phyloP scores from a whole-genome alignment of 1,139 yeast genomes.

The Entelexis sorbosivorans region DNA sequence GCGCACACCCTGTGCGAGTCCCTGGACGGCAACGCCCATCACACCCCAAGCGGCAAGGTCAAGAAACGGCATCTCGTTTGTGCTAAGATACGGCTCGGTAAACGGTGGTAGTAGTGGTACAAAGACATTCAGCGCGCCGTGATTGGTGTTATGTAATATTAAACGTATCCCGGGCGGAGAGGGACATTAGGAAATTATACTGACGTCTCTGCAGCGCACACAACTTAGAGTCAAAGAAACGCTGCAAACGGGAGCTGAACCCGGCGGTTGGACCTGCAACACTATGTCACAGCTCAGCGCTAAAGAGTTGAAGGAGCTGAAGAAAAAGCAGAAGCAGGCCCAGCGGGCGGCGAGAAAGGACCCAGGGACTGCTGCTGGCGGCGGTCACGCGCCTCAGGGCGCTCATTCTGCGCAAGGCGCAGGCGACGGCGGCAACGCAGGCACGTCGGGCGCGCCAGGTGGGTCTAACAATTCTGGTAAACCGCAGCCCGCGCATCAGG shows the following conservation, averaged over 20 bases:
- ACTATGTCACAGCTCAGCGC: not conserved
- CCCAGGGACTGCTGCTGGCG: conserved; percentile 15
- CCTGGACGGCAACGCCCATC: conserved; percentile 30
- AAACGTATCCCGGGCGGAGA: not conserved
- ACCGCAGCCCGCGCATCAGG: not conserved
- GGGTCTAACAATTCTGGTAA: not conserved
- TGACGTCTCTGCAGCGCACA: not conserved
- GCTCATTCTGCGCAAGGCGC: not conserved
- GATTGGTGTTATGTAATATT: conserved; percentile 3
- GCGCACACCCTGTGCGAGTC: conserved; percentile 32
- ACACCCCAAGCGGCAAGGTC: conserved; percentile 31
- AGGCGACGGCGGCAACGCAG: not conserved
- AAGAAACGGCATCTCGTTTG: conserved; percentile 25
- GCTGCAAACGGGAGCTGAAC: not conserved
- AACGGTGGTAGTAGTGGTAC: not conserved
- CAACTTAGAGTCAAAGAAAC: not conserved
- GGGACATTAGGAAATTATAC: not conserved
- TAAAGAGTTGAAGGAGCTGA: conserved; percentile 62
- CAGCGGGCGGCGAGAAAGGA: conserved; percentile 23
- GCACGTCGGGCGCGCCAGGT: not conserved
- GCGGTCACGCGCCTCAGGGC: conserved; percentile 3
- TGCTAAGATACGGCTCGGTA: too few relatives aligned
- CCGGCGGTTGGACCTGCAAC: not conserved
- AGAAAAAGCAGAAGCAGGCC: conserved; percentile 47
- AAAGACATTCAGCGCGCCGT: not conserved